Conservation (phyloP, 176 grass and related monocot species). For the Triticum turgidum region DNA sequence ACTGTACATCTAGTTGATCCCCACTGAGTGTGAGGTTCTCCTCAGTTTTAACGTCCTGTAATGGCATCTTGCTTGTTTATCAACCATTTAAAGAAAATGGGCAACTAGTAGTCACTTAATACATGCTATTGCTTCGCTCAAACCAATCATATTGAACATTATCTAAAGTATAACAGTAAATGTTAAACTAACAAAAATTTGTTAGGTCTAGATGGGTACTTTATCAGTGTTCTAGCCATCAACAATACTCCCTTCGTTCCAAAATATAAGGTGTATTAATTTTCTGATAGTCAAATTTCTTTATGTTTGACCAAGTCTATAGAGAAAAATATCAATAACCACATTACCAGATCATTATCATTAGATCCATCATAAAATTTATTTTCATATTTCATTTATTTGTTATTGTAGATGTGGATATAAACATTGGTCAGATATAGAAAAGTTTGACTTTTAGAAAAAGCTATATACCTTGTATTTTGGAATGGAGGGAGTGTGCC, state of each 20-base stretch:
- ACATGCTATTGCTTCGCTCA: not conserved
- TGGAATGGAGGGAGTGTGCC: not conserved
- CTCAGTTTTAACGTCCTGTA: not conserved
- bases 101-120: not conserved
- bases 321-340: no score
- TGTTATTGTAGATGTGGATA: no score
- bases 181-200: not conserved
- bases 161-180: not conserved
- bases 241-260: not conserved
- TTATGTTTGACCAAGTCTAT: no score
- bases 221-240: conserved; percentile 2
- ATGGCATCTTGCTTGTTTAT: not conserved
- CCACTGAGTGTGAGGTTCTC: not conserved
- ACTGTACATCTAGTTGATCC: not conserved
- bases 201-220: not conserved
- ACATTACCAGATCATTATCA: no score
- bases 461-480: no score
- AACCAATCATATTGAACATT: not conserved
- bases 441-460: no score
- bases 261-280: no score
- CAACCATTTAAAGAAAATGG: not conserved
- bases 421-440: no score
- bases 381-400: no score
- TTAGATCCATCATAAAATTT: no score
- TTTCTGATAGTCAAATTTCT: no score